Evolutionary conservation across 2,329 filamentous ascomycete species (phyloP).

Genomic region (Cordyceps farinosa): DNA sequence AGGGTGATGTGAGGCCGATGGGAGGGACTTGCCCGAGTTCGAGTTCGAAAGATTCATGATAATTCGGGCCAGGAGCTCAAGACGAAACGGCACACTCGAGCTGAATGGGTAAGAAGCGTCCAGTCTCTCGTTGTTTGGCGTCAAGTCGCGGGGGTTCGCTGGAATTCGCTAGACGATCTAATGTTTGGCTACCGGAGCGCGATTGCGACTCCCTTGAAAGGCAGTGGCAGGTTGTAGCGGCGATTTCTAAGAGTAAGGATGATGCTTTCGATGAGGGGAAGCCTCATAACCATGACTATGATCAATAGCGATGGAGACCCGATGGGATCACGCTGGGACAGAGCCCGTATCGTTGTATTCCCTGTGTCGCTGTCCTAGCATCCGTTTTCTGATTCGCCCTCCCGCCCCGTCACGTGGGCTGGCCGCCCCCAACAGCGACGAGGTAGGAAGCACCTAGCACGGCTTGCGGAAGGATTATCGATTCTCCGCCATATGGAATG

Average conservation of each 20-base stretch:
- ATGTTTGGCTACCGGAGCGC: neutral
- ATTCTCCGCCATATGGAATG: no score
- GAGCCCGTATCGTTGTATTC: constrained; percentile 24
- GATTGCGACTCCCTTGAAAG: neutral
- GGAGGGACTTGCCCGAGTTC: constrained; percentile 49
- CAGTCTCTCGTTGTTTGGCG: constrained; percentile 21
- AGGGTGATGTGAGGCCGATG: constrained; percentile 40
- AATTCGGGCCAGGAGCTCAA: neutral
- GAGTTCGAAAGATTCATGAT: constrained; percentile 35
- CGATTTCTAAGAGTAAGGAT: neutral
- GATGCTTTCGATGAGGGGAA: neutral
- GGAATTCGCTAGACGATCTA: neutral
- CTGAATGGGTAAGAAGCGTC: constrained; percentile 16
- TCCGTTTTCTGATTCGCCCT: no score
- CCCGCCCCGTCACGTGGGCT: no score
- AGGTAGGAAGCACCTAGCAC: no score
- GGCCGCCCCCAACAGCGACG: no score
- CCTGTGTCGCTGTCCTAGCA: constrained; percentile 18
- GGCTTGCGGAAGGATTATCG: no score
- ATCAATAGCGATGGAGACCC: constrained; percentile 11
- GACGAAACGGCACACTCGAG: constrained; percentile 12
- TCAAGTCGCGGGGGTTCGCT: constrained; percentile 18
- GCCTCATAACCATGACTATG: constrained; percentile 3
- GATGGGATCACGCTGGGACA: constrained; percentile 29
- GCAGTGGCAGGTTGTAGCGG: neutral